phyloP scores from a whole-genome alignment of 495 filamentous ascomycete genomes.

The Elaphomyces granulatus region DNA sequence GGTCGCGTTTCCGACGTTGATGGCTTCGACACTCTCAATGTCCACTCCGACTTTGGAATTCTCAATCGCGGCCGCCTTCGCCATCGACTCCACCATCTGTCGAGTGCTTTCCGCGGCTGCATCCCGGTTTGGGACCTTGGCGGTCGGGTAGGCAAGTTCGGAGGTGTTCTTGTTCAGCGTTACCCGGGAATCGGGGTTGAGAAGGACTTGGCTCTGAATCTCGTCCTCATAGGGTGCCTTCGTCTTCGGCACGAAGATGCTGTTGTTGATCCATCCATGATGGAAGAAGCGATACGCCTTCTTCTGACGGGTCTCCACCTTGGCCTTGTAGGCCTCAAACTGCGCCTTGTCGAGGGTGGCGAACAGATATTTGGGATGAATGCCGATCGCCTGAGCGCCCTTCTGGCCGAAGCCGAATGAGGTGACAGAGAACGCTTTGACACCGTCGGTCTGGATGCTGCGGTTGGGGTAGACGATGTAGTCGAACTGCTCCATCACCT shows the following conservation, averaged over 20 bases:
- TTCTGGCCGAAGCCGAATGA: constrained; percentile 99
- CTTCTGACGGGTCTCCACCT: constrained; percentile 88
- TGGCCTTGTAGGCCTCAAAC: constrained; percentile 67
- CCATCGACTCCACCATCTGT: constrained; percentile 63
- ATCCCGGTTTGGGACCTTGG: constrained; percentile 41
- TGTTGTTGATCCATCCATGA: constrained; percentile 92
- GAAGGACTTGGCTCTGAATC: constrained; percentile 73
- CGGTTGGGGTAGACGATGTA: constrained; percentile 94
- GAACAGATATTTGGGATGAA: constrained; percentile 91
- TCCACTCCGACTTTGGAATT: constrained; percentile 87
- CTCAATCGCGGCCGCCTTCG: constrained; percentile 50
- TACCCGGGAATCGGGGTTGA: constrained; percentile 91
- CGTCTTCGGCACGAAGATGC: constrained; percentile 88
- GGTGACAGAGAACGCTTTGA: constrained; percentile 97
- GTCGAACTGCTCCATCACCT: constrained; percentile 92
- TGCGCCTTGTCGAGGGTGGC: constrained; percentile 81
- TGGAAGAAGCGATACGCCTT: constrained; percentile 97
- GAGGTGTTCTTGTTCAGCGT: constrained; percentile 67
- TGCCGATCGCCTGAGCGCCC: constrained; percentile 91
- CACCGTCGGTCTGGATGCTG: constrained; percentile 90
- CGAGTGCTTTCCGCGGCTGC: constrained; percentile 45
- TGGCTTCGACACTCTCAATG: constrained; percentile 66
- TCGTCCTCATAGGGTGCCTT: constrained; percentile 79
- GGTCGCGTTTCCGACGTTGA: constrained; percentile 85
- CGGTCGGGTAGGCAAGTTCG: constrained; percentile 53